Evolutionary conservation across 768 basidiomycete species (phyloP), one percentile per base, ranked within the genome.

Genomic region (Calvatia gigantea): DNA sequence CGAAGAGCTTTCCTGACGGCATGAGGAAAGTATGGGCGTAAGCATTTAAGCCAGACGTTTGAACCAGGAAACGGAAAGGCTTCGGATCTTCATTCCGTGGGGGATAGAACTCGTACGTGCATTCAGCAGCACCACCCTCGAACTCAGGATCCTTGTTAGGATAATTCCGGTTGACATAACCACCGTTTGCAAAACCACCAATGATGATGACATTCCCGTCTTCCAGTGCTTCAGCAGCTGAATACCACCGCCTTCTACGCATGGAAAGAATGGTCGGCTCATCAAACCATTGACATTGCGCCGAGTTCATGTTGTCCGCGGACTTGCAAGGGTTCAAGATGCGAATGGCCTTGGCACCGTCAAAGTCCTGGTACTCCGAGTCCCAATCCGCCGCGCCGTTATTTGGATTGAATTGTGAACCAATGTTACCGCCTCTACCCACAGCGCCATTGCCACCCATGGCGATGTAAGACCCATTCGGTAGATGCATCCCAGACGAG

Each of bases 51-150:
- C 90, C 90, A 19, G 86, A 87, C 0, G 89, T 89, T 14, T 77
- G 70, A 58, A 79, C 70, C 75, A 91, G 75, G 75, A 92, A 91
- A 5, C 81, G 68, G 80, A 87, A 85, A 23, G 73, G 67, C 56
- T 76, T 75, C 2, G 80, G 79, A 7, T 67, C 60, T 8, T 69
- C 64, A 11, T 78, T 77, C 29, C 75, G 80, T 5, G 81, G 75
- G 6, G 93, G 93, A 70, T 78, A 94, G 69, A 92, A 90, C 72
- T 94, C 92, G 65, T 80, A 88, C 0, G 89, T 89, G 27, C 88
- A 87, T 62, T 94, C 89, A 8, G 90, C 87, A 9, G 81, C 88
- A 33, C 84, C 84, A 43, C 87, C 87, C 62, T 84, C 78, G 27
- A 64, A 73, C 1, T 69, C 69, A 2, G 88, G 89, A 60, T 91